Percentiles rank a stretch among this genome's conserved stretches.
Conservation (phyloP, 176 grass and related monocot species). For the Carex parvula region DNA sequence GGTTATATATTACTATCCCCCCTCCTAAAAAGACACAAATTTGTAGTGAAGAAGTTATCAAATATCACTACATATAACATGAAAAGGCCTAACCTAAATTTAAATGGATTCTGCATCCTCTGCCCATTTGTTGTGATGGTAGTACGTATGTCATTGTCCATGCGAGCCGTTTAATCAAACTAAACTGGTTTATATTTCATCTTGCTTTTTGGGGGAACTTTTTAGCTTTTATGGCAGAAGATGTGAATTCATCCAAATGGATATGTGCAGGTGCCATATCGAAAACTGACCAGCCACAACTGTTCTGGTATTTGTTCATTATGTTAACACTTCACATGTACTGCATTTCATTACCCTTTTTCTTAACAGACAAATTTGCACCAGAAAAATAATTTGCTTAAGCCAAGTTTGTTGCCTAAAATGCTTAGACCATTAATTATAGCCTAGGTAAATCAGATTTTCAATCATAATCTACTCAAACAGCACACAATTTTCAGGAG, state of each 20-base stretch:
- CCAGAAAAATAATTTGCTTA: not conserved
- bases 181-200: not conserved
- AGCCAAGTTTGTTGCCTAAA: not conserved
- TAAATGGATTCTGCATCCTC: not conserved
- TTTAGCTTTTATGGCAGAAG: not conserved
- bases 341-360: not conserved
- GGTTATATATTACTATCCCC: conserved; percentile 30
- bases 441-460: not conserved
- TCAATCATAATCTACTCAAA: not conserved
- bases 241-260: not conserved
- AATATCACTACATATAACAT: not conserved
- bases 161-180: not conserved
- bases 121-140: not conserved
- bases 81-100: not conserved
- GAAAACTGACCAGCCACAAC: not conserved
- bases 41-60: not conserved
- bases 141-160: not conserved
- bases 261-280: too few species aligned
- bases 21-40: too few species aligned
- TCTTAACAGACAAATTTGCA: not conserved
- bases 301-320: not conserved
- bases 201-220: not conserved
- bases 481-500: conserved; percentile 39
- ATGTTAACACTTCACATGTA: not conserved
- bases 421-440: not conserved